These are phyloP conservation scores for Calonectria crousiana DNA, from an alignment of 2,329 filamentous ascomycete species.

Conservation along the genomic window DNA sequence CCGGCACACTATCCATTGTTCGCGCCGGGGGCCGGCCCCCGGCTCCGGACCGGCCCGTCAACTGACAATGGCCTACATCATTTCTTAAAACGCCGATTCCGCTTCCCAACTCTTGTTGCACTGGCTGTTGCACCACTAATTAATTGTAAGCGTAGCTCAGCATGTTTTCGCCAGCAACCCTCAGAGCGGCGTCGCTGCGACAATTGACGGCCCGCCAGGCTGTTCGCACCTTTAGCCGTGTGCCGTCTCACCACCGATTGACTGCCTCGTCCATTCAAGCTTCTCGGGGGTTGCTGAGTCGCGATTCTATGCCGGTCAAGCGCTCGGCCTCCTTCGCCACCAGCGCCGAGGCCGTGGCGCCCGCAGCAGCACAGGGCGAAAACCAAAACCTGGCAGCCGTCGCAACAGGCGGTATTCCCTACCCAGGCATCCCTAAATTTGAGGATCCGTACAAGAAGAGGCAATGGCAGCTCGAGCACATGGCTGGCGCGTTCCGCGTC, in stretches of 20 bases:
- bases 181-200: slow-evolving; percentile 28
- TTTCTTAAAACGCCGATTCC: not conserved
- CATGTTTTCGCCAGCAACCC: slow-evolving; percentile 30
- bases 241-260: not conserved
- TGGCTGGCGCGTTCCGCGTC: slow-evolving; percentile 61
- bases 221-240: slow-evolving; percentile 32
- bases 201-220: slow-evolving; percentile 25
- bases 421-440: slow-evolving; percentile 69
- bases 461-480: slow-evolving; percentile 54
- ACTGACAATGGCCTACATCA: not conserved
- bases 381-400: slow-evolving; percentile 43
- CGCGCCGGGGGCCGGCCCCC: slow-evolving; percentile 11
- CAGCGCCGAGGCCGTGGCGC: slow-evolving; percentile 32
- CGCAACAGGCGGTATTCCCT: slow-evolving; percentile 45
- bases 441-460: slow-evolving; percentile 57
- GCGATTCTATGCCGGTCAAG: not conserved
- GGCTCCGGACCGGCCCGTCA: slow-evolving; percentile 7
- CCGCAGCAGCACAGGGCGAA: slow-evolving; percentile 15
- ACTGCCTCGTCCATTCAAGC: slow-evolving; percentile 14
- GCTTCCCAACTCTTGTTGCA: not conserved
- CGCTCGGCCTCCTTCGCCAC: slow-evolving; percentile 35
- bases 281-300: slow-evolving; percentile 5
- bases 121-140: not conserved
- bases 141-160: not conserved
- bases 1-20: not conserved